Base-by-base conservation (phyloP, 331 rosid species). In the Quercus phellos region DNA sequence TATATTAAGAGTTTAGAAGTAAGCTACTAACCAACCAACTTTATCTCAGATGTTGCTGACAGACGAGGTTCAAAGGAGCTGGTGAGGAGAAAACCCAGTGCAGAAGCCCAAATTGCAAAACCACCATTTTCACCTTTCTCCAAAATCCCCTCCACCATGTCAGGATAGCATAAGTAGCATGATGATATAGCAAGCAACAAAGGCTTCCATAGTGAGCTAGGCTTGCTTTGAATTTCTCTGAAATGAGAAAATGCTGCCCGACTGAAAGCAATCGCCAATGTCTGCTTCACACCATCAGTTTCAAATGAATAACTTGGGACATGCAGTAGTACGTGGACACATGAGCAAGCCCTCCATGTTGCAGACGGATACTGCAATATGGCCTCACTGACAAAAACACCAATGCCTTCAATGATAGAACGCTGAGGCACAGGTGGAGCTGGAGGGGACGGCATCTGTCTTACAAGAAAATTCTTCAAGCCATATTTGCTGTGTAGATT, bases 131-230 rank as follows among this genome's bases (percentile, higher is more conserved):
- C 88, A 72, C 70, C 87, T 80, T 90, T 87, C 77, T 91, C 93
- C 84, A 93, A 76, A 75, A 90, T 71, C 75, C 89, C 86, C 88
- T 90, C 91, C 56, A 93, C 84, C 70, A 76, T 60, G 71, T 90
- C 91, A 70, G 97, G 97, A 90, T 81, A 87, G 78, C 94, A 88
- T 83, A 93, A 71, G 83, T 91, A 93, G 87, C 98, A 93, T 42
- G 98, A 90, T 79, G 96, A 82, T 72, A 91, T 82, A 74, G 92
- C 90, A 74, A 93, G 92, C 87, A 91, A 75, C 51, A 93, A 79
- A 68, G 98, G 94, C 83, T 93, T 93, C 97, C 96, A 93, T 18
- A 90, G 87, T 63, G 97, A 63, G 73, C 77, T 61, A 30, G 91
- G 93, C 0, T 75, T 84, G 77, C 82, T 84, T 79, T 64, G 84